phyloP scores from a whole-genome alignment of 768 basidiomycete genomes.

The Rhizopogon salebrosus region DNA sequence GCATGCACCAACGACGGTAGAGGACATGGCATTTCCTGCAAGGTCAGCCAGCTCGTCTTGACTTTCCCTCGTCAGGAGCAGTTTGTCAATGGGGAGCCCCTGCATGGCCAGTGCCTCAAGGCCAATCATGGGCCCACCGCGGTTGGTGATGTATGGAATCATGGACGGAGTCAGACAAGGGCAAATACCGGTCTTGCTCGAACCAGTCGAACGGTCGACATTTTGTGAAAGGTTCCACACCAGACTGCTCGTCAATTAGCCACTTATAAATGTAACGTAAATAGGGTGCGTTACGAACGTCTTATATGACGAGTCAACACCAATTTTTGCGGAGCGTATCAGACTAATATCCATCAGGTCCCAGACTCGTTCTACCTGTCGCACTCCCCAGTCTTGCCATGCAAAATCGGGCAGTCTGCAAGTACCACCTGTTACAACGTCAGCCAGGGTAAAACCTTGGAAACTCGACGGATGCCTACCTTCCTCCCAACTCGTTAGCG shows the following conservation, averaged over 20 bases:
- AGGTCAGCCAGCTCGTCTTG: conserved; percentile 93
- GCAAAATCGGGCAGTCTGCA: conserved; percentile 85
- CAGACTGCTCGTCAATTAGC: conserved; percentile 39
- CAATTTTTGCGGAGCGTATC: conserved; percentile 73
- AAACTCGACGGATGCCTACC: conserved; percentile 37
- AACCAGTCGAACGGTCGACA: conserved; percentile 86
- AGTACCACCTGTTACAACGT: conserved; percentile 50
- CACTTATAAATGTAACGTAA: background rate
- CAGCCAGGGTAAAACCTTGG: background rate
- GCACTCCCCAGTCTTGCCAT: conserved; percentile 92
- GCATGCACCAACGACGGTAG: conserved; percentile 90
- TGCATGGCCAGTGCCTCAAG: conserved; percentile 91
- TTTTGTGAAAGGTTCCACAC: conserved; percentile 98
- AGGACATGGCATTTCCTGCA: conserved; percentile 97
- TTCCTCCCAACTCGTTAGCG: conserved; percentile 91
- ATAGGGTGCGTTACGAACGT: conserved; percentile 48
- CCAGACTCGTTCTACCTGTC: conserved; percentile 92
- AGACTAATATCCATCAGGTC: conserved; percentile 91
- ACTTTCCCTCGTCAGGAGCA: conserved; percentile 86
- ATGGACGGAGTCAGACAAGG: conserved; percentile 93
- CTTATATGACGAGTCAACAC: conserved; percentile 83
- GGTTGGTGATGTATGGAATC: conserved; percentile 95
- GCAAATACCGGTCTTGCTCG: conserved; percentile 76
- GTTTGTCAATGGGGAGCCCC: conserved; percentile 87
- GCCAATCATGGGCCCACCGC: conserved; percentile 94